phyloP scores from a whole-genome alignment of 2,329 filamentous ascomycete species.

The Aspergillus alliaceus region DNA sequence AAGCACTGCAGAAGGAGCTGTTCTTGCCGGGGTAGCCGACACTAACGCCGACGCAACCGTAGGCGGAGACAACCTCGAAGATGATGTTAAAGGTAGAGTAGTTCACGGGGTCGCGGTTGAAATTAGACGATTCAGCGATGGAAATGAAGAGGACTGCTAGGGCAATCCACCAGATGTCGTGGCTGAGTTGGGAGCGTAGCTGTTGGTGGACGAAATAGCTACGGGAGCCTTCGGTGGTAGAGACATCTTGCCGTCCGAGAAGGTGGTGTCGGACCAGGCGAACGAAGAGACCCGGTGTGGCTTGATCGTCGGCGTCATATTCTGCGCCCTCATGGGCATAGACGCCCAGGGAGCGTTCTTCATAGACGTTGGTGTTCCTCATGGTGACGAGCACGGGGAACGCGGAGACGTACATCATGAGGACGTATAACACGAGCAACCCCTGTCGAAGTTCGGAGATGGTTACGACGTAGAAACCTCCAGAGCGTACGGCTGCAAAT shows the following conservation, averaged over 20 bases:
- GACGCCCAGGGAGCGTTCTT: slow-evolving; percentile 63
- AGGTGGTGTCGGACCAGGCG: slow-evolving; percentile 28
- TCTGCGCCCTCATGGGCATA: slow-evolving; percentile 34
- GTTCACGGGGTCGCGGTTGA: slow-evolving; percentile 50
- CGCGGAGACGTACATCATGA: slow-evolving; percentile 42
- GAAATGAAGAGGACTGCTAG: slow-evolving; percentile 61
- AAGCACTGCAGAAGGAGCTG: slow-evolving; percentile 57
- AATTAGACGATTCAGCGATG: slow-evolving; percentile 60
- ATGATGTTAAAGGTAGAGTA: slow-evolving; percentile 62
- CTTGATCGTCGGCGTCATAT: slow-evolving; percentile 18
- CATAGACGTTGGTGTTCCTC: slow-evolving; percentile 69
- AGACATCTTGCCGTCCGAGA: slow-evolving; percentile 20
- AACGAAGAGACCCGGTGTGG: slow-evolving; percentile 24
- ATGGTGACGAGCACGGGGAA: slow-evolving; percentile 38
- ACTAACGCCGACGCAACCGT: slow-evolving; percentile 63
- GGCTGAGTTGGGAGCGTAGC: slow-evolving; percentile 63
- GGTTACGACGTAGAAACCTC: slow-evolving; percentile 65
- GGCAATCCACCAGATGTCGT: slow-evolving; percentile 67
- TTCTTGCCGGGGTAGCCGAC: slow-evolving; percentile 55
- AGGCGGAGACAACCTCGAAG: slow-evolving; percentile 50
- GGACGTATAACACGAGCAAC: slow-evolving; percentile 35
- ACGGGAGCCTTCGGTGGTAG: slow-evolving; percentile 34
- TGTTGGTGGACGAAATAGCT: slow-evolving; percentile 57
- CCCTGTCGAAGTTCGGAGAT: slow-evolving; percentile 55
- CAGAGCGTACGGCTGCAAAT: slow-evolving; percentile 54